These are phyloP conservation scores for Auriscalpium microsporum DNA, from an alignment of 768 basidiomycete species.

Conservation along the genomic window DNA sequence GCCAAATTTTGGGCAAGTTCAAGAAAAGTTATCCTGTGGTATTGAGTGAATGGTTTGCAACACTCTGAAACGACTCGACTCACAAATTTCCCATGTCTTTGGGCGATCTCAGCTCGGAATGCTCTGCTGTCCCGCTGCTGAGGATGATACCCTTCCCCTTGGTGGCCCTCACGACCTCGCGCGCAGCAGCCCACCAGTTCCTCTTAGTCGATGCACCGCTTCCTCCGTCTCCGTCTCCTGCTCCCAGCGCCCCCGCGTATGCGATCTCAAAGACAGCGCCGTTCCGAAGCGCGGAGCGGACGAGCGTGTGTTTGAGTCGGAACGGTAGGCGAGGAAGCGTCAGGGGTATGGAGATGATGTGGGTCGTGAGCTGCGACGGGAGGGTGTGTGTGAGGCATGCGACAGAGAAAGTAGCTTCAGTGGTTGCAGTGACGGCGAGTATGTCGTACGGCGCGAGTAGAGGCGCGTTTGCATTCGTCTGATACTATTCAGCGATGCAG, in stretches of 20 bases:
- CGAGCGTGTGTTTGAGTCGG: constrained; percentile 74
- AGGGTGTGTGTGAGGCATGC: constrained; percentile 75
- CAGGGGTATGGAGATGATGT: constrained; percentile 74
- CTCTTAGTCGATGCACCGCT: constrained; percentile 50
- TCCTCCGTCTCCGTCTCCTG: constrained; percentile 47
- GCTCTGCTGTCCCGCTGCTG: constrained; percentile 55
- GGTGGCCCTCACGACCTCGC: constrained; percentile 71
- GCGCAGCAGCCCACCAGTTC: constrained; percentile 78
- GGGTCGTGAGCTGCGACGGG: constrained; percentile 69
- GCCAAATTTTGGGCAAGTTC: constrained; percentile 63
- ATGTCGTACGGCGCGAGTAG: constrained; percentile 66
- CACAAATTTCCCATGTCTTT: constrained; percentile 73
- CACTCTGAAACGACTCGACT: constrained; percentile 16
- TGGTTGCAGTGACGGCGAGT: constrained; percentile 68
- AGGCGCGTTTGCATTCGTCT: constrained; percentile 66
- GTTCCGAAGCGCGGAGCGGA: constrained; percentile 73
- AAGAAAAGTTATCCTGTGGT: constrained; percentile 51
- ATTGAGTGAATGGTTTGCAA: background rate
- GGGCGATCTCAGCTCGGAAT: constrained; percentile 61
- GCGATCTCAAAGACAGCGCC: constrained; percentile 78
- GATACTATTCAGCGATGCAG: background rate
- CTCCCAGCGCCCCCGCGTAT: constrained; percentile 68
- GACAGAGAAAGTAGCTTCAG: constrained; percentile 59
- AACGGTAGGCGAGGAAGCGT: constrained; percentile 73
- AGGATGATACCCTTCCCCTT: constrained; percentile 72